Evolutionary conservation across 306 rosid species (phyloP), one percentile per base, ranked within the genome.

Genomic region (Delonix regia): DNA sequence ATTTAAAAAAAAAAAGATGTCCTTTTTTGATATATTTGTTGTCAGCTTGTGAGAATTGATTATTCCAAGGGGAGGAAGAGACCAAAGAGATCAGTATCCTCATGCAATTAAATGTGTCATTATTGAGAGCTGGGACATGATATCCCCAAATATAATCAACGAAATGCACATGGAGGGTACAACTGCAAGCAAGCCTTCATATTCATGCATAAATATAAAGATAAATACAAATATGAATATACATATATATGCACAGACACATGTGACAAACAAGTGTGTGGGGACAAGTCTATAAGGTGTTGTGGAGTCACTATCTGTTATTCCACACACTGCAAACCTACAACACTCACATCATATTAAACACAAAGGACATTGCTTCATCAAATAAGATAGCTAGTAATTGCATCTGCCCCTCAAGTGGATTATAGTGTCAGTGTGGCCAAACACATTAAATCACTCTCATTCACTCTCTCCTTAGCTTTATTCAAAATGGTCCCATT

Each of bases 281-380:
- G 85, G 88, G 93, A 82, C 91, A 84, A 76, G 72, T 80, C 86
- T 78, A 34, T 6, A 82, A 41, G 83, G 42, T 87, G 86, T 83
- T 87, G 86, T 83, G 83, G 47, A 82, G 84, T 85, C 96, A 72
- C 91, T 18, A 61, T 87, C 91, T 77, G 69, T 74, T 78, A 61
- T 80, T 86, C 89, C 83, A 80, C n/a, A n/a, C n/a, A n/a, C 84
- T 79, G 78, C 76, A 80, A 85, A 81, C 78, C 77, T 69, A 33
- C 73, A 48, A 73, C 60, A 80, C 81, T 74, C 79, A 79, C 79
- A 79, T 84, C 77, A 73, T 74, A 86, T 76, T 83, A 73, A 75
- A 74, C 12, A 27, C 48, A 71, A 33, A 80, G 55, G 55, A 64
- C 85, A 75, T 63, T 71, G 80, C 57, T 74, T 85, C 36, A 80